phyloP scores from a whole-genome alignment of 208 protist species.

The Trichomonas tenax region DNA sequence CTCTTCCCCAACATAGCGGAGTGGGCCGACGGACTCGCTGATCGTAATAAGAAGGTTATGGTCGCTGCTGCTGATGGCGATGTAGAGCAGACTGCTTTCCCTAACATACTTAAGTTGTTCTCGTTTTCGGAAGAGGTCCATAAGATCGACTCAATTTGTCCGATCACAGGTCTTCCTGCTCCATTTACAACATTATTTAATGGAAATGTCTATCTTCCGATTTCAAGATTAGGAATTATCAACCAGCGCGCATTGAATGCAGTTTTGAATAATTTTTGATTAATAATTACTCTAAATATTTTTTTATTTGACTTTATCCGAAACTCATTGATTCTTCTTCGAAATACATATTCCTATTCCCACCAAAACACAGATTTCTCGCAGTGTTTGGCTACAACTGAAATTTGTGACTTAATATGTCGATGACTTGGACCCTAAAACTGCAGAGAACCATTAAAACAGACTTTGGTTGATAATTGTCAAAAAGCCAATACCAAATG shows the following conservation, averaged over 20 bases:
- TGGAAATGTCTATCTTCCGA: neutral
- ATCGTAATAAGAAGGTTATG: conserved; percentile 69
- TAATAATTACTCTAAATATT: too few species aligned
- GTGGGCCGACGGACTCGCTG: conserved; percentile 59
- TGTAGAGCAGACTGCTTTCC: conserved; percentile 64
- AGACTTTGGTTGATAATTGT: too few species aligned
- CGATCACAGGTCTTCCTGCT: neutral
- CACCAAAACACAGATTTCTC: too few species aligned
- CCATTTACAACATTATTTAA: neutral
- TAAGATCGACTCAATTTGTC: conserved; percentile 70
- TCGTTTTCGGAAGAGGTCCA: conserved; percentile 60
- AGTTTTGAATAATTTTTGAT: too few species aligned
- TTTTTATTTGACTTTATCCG: too few species aligned
- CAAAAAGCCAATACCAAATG: too few species aligned
- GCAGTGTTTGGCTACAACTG: too few species aligned
- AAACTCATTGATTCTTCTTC: too few species aligned
- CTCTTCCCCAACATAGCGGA: conserved; percentile 66
- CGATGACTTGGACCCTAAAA: too few species aligned
- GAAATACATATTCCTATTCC: too few species aligned
- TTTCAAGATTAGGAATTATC: neutral
- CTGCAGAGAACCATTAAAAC: too few species aligned
- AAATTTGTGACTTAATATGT: too few species aligned
- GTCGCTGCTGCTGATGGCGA: conserved; percentile 72
- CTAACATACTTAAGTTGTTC: conserved; percentile 57
- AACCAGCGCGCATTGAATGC: neutral